Percentiles rank a stretch among this genome's conserved stretches.
Evolutionary conservation across 2,329 filamentous ascomycete genomes (phyloP).

Genomic region (Arthrobotrys sphaeroides): DNA sequence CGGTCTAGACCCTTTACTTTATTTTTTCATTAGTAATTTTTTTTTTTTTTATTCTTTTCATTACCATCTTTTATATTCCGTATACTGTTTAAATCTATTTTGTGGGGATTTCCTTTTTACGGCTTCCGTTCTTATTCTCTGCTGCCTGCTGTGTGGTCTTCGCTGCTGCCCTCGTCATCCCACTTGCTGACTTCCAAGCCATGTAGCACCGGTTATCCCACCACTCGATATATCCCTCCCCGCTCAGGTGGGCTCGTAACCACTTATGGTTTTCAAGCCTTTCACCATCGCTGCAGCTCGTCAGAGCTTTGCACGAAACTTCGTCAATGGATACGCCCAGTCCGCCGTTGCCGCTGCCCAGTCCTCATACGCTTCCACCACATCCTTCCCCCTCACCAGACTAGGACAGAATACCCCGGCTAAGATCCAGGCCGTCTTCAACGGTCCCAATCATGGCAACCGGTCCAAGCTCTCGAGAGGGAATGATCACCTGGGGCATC

Average conservation of each 20-base stretch:
- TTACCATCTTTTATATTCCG: background rate
- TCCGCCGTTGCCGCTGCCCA: constrained; percentile 95
- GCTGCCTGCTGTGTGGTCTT: background rate
- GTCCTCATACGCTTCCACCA: constrained; percentile 78
- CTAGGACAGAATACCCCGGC: constrained; percentile 67
- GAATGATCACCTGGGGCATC: constrained; percentile 42
- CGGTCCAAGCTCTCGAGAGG: constrained; percentile 43
- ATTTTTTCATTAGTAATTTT: background rate
- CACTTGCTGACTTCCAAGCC: background rate
- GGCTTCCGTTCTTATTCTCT: background rate
- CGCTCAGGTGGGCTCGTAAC: constrained; percentile 4
- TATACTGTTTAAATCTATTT: no score
- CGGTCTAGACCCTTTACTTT: no score
- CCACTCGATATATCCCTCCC: constrained; percentile 36
- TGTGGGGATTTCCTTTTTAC: background rate
- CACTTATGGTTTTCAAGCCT: constrained; percentile 67
- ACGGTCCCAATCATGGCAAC: constrained; percentile 63
- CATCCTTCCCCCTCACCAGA: constrained; percentile 71
- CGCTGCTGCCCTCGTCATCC: background rate
- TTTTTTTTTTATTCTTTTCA: background rate
- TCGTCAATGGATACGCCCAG: constrained; percentile 97
- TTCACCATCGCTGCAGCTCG: constrained; percentile 82
- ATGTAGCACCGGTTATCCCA: constrained; percentile 36
- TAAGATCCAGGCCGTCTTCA: constrained; percentile 64
- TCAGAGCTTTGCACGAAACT: constrained; percentile 94